Percentiles rank a stretch among this genome's conserved stretches.
These are phyloP conservation scores for Aspergillus proliferans DNA, from an alignment of 2,329 filamentous ascomycete genomes.

Conservation along the genomic window DNA sequence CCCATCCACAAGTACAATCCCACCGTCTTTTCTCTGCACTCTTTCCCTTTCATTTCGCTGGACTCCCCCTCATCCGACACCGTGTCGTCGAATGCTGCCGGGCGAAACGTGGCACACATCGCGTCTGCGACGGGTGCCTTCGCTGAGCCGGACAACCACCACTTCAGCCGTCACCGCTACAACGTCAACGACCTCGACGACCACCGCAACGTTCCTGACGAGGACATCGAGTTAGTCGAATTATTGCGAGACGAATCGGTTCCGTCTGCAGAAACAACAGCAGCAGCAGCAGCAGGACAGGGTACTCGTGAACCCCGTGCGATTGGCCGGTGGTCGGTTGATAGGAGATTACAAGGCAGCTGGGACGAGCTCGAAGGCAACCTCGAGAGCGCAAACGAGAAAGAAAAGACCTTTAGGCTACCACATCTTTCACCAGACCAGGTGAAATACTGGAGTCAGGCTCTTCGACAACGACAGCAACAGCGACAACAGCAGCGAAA, in stretches of 20 bases:
- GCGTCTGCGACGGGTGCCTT: slow-evolving; percentile 21
- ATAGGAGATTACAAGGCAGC: slow-evolving; percentile 3
- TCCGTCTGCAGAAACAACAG: not conserved
- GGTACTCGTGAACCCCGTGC: not conserved
- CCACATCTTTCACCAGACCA: slow-evolving; percentile 10
- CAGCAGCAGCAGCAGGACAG: not conserved
- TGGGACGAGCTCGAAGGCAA: not conserved
- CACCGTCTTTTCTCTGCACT: not conserved
- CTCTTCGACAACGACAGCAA: slow-evolving; percentile 21
- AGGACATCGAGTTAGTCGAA: slow-evolving; percentile 30
- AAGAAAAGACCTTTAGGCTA: not conserved
- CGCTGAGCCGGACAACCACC: not conserved
- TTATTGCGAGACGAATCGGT: slow-evolving; percentile 5
- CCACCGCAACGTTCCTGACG: slow-evolving; percentile 9
- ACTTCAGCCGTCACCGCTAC: not conserved
- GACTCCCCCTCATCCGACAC: slow-evolving; percentile 6
- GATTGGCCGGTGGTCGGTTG: not conserved
- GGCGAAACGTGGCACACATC: slow-evolving; percentile 19
- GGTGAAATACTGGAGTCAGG: slow-evolving; percentile 29
- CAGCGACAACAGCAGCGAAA: slow-evolving; percentile 9
- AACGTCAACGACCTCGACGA: not conserved
- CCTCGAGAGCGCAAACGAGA: not conserved
- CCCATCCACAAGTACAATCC: not conserved
- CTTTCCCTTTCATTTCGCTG: not conserved
- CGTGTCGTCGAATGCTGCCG: slow-evolving; percentile 23